Evolutionary conservation across 305 asterid genomes (phyloP), one percentile per base, ranked within the genome.

Genomic region (Fraxinus angustifolia): DNA sequence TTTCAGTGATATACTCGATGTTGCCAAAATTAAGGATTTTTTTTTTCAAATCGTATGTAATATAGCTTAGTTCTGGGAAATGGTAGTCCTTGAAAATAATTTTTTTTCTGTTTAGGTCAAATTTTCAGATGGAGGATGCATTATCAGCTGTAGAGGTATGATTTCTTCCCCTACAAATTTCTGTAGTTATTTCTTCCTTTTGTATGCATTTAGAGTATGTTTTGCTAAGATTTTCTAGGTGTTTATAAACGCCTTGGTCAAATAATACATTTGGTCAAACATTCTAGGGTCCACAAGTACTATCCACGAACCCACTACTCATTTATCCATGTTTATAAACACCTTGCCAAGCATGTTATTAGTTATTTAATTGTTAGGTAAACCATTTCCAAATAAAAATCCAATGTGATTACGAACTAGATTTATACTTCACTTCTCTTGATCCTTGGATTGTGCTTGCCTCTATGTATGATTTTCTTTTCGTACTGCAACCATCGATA

Each of bases 91-190:
- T 78, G n/a, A 70, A 82, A 72, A 65, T 78, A 23, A 67, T 28
- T 62, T 33, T 80, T 81, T 53, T 26, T 68, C 1, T 84, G 78
- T 78, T 78, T 85, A 92, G 95, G 87, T 83, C 94, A 40, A 80
- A 79, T 30, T 45, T 74, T 82, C 90, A 80, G 36, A 3, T 48
- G 38, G 93, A 83, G n/a, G 90, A 89, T 79, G 30, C 67, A 11
- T 45, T 83, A 71, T 82, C 91, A 3, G 33, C 42, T 68, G 83
- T 62, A 56, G 90, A 91, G 95, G 97, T 91, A 85, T 35, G 42
- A 77, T 79, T 79, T 84, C 73, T 75, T 75, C 71, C 67, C 67
- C 28, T 12, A 17, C 76, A 56, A 56, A 17, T 56, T 1, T 56
- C 28, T 6, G 11, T 56, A 56, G 67, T 3, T 17, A 56, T 56